These are phyloP conservation scores for Colletotrichum sidae DNA, from an alignment of 2,329 filamentous ascomycete genomes.

Conservation along the genomic window DNA sequence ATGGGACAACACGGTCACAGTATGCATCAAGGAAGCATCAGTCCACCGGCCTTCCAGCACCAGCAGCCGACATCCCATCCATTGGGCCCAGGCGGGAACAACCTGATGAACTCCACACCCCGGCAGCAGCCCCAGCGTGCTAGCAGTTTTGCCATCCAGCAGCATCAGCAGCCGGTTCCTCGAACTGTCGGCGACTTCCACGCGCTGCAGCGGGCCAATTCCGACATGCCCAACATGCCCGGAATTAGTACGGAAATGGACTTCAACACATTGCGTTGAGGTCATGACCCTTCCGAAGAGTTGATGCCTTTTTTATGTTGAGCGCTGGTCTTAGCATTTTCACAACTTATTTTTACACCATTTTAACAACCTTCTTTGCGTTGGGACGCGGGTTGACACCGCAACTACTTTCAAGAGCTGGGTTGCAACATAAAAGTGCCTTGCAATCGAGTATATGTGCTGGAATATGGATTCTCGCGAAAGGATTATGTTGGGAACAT, in stretches of 20 bases:
- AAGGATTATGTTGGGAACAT: constrained; percentile 8
- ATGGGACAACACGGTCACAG: constrained; percentile 45
- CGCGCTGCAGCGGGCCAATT: constrained; percentile 57
- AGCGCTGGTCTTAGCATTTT: constrained; percentile 16
- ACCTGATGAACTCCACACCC: constrained; percentile 38
- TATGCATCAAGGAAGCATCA: constrained; percentile 42
- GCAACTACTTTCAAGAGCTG: constrained; percentile 4
- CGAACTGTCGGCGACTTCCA: constrained; percentile 63
- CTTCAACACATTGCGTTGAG: constrained; percentile 33
- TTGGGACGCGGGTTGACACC: constrained; percentile 17
- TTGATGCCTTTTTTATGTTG: constrained; percentile 6
- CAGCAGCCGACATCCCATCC: constrained; percentile 41
- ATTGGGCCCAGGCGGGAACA: constrained; percentile 40
- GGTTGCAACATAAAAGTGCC: constrained; percentile 8
- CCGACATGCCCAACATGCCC: constrained; percentile 46
- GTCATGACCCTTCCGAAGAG: background rate
- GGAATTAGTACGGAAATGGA: constrained; percentile 37
- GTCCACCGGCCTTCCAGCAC: constrained; percentile 25
- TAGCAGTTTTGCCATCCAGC: constrained; percentile 55
- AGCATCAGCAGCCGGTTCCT: constrained; percentile 46
- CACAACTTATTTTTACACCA: constrained; percentile 4
- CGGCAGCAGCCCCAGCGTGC: constrained; percentile 51
- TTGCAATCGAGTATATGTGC: background rate
- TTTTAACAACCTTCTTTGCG: background rate
- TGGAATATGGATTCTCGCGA: constrained; percentile 18